phyloP scores from a whole-genome alignment of 768 basidiomycete genomes.

The Sarcodon sp. region DNA sequence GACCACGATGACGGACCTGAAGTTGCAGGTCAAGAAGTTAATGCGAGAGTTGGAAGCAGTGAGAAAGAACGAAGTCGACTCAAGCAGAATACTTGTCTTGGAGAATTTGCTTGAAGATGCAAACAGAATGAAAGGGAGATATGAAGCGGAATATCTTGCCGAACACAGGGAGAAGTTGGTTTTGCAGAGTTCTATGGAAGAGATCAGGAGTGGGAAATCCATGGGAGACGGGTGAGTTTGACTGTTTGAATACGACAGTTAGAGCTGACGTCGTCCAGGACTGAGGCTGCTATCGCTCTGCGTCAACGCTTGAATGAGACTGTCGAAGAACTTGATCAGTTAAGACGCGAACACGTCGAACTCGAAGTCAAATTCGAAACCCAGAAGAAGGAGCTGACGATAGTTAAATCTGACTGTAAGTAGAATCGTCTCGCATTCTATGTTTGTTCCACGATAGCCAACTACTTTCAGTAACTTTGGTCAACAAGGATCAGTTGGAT shows the following conservation, averaged over 20 bases:
- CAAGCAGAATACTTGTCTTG: slow-evolving; percentile 68
- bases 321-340: slow-evolving; percentile 61
- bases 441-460: neutral
- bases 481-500: slow-evolving; percentile 89
- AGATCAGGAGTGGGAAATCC: slow-evolving; percentile 79
- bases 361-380: slow-evolving; percentile 59
- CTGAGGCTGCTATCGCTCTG: slow-evolving; percentile 81
- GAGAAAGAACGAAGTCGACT: slow-evolving; percentile 63
- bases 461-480: slow-evolving; percentile 55
- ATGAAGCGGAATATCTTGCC: slow-evolving; percentile 78
- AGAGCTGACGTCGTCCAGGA: slow-evolving; percentile 24
- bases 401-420: slow-evolving; percentile 81
- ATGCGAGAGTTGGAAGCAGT: slow-evolving; percentile 70
- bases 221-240: slow-evolving; percentile 62
- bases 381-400: slow-evolving; percentile 53
- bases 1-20: slow-evolving; percentile 85
- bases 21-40: slow-evolving; percentile 73
- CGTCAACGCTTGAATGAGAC: slow-evolving; percentile 83
- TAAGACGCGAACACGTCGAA: slow-evolving; percentile 57
- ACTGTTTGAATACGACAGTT: slow-evolving; percentile 1
- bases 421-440: slow-evolving; percentile 7
- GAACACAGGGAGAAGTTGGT: slow-evolving; percentile 76
- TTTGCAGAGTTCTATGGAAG: slow-evolving; percentile 72
- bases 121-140: slow-evolving; percentile 78
- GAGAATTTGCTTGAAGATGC: slow-evolving; percentile 90